Percentiles rank a stretch among this genome's conserved stretches.
Evolutionary conservation across 2,329 filamentous ascomycete species (phyloP).

Genomic region (Pseudocercospora crystallina): DNA sequence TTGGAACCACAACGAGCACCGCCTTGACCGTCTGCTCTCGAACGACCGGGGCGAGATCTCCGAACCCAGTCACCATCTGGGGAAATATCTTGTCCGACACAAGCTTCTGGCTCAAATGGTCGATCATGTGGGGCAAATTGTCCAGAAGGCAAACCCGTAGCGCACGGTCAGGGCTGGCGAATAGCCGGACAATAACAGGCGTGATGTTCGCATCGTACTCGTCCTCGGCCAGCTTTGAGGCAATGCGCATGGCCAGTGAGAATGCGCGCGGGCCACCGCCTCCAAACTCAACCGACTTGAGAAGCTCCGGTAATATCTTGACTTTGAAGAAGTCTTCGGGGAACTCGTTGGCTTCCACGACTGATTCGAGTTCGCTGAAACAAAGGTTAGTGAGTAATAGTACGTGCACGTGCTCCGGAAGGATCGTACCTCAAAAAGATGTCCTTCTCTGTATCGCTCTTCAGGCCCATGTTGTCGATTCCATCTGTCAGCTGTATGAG

Average conservation of each 20-base stretch:
- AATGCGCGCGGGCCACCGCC: constrained; percentile 93
- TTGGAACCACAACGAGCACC: constrained; percentile 80
- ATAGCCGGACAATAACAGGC: constrained; percentile 82
- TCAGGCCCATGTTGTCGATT: constrained; percentile 88
- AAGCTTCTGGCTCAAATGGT: constrained; percentile 79
- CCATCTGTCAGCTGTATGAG: constrained; percentile 90
- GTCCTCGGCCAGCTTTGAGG: constrained; percentile 79
- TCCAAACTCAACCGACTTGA: constrained; percentile 99
- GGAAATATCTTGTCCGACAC: constrained; percentile 98
- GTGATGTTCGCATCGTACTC: constrained; percentile 84
- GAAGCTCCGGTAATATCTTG: constrained; percentile 88
- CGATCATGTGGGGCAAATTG: constrained; percentile 86
- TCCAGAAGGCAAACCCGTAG: constrained; percentile 89
- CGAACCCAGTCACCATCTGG: constrained; percentile 93
- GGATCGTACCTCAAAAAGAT: constrained; percentile 67
- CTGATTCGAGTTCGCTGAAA: constrained; percentile 69
- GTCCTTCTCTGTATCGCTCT: constrained; percentile 79
- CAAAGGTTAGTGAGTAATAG: neutral
- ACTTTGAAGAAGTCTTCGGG: constrained; percentile 98
- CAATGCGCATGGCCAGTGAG: constrained; percentile 83
- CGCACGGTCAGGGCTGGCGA: constrained; percentile 86
- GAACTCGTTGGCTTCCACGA: constrained; percentile 77
- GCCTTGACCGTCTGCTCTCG: constrained; percentile 96
- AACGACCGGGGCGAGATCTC: constrained; percentile 84
- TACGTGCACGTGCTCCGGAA: neutral